phyloP scores from a whole-genome alignment of 805 yeast species.

The Saturnispora serradocipensis region DNA sequence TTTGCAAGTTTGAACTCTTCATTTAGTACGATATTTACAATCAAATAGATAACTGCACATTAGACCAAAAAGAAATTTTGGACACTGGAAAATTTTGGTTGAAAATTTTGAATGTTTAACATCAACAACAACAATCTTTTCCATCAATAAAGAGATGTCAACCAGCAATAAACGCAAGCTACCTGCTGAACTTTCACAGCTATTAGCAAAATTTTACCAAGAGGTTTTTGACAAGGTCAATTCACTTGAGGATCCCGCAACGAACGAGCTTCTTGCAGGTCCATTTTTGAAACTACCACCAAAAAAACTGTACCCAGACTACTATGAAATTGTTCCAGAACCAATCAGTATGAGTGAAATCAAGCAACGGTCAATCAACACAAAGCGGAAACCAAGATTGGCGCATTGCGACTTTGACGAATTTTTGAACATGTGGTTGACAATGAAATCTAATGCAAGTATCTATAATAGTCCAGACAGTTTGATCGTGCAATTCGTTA shows the following conservation, averaged over 20 bases:
- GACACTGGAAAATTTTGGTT: background rate
- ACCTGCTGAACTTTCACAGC: background rate
- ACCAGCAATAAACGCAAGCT: background rate
- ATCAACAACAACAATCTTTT: background rate
- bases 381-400: slow-evolving; percentile 32
- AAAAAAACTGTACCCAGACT: slow-evolving; percentile 63
- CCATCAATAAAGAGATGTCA: background rate
- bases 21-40: background rate
- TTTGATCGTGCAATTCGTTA: slow-evolving; percentile 54
- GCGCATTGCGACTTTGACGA: slow-evolving; percentile 18
- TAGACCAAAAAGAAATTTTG: background rate
- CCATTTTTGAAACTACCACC: slow-evolving; percentile 60
- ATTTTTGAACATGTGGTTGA: slow-evolving; percentile 37
- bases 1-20: background rate
- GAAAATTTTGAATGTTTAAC: background rate
- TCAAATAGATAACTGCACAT: background rate
- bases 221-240: slow-evolving; percentile 7
- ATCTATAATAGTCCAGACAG: slow-evolving; percentile 62
- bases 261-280: slow-evolving; percentile 28
- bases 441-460: slow-evolving; percentile 50
- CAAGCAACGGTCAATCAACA: slow-evolving; percentile 34
- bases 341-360: slow-evolving; percentile 56
- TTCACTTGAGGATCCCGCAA: slow-evolving; percentile 11
- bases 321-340: slow-evolving; percentile 55
- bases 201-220: slow-evolving; percentile 8